Conservation (phyloP, 495 filamentous ascomycete species). For the Hypoxylon rickii region DNA sequence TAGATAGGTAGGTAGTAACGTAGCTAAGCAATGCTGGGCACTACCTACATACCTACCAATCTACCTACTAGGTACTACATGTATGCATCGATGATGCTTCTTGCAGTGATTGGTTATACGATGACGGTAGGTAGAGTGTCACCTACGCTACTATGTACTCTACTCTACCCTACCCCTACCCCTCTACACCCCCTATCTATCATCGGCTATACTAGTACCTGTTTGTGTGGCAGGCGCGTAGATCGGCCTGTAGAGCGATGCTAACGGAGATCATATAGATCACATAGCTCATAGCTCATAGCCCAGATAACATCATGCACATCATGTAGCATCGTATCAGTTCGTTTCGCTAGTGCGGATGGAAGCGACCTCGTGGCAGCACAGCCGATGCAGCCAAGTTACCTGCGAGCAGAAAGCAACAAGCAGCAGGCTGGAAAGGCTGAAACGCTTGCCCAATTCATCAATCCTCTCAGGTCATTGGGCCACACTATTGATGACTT, state of each 20-base stretch:
- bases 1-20: too few relatives aligned
- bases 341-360: constrained; percentile 23
- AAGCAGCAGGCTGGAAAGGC: constrained; percentile 13
- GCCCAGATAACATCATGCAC: background rate
- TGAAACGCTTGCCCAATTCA: constrained; percentile 27
- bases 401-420: constrained; percentile 1
- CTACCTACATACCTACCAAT: too few relatives aligned
- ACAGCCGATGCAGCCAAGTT: constrained; percentile 28
- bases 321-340: constrained; percentile 27
- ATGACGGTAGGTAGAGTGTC: too few relatives aligned
- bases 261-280: constrained; percentile 4
- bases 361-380: constrained; percentile 31
- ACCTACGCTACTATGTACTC: too few relatives aligned
- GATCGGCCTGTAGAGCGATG: constrained; percentile 19
- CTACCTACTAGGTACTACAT: too few relatives aligned
- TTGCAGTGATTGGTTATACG: too few relatives aligned
- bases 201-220: constrained; percentile 15
- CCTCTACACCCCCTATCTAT: background rate
- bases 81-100: too few relatives aligned
- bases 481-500: constrained; percentile 14
- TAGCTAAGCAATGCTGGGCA: too few relatives aligned
- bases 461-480: constrained; percentile 20
- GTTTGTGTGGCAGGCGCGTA: constrained; percentile 6
- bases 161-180: too few relatives aligned
- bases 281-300: too few relatives aligned